phyloP scores from a whole-genome alignment of 1,284 basidiomycete genomes.

The Bondarzewia mesenterica region DNA sequence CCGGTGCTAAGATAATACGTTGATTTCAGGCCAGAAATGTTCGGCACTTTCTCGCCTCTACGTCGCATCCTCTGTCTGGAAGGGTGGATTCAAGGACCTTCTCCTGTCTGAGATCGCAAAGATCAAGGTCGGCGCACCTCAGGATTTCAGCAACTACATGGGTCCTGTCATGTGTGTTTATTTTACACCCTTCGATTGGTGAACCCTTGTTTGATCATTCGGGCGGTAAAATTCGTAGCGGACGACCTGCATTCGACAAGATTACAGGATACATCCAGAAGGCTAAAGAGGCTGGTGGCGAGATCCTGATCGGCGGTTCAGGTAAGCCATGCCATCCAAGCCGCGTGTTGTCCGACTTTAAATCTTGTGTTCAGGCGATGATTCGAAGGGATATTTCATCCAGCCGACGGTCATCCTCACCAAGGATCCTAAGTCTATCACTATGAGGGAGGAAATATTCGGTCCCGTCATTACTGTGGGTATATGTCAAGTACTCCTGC shows the following conservation, averaged over 20 bases:
- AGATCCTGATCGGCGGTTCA: slow-evolving; percentile 81
- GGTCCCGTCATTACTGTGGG: slow-evolving; percentile 90
- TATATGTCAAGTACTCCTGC: slow-evolving; percentile 6
- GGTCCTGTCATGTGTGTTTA: slow-evolving; percentile 86
- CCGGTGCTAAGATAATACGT: background rate
- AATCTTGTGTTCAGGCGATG: slow-evolving; percentile 55
- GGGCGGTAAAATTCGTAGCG: slow-evolving; percentile 32
- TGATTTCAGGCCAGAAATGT: slow-evolving; percentile 82
- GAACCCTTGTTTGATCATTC: background rate
- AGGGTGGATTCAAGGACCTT: slow-evolving; percentile 79
- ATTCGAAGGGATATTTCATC: slow-evolving; percentile 90
- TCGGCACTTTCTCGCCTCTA: slow-evolving; percentile 91
- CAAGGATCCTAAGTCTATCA: slow-evolving; percentile 85
- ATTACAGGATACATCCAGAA: slow-evolving; percentile 81
- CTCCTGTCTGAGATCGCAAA: slow-evolving; percentile 70
- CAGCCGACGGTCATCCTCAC: slow-evolving; percentile 94
- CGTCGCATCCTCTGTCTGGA: slow-evolving; percentile 84
- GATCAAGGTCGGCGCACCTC: slow-evolving; percentile 79
- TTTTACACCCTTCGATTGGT: background rate
- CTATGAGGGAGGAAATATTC: slow-evolving; percentile 95
- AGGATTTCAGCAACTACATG: slow-evolving; percentile 84
- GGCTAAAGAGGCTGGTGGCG: slow-evolving; percentile 84
- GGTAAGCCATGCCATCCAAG: slow-evolving; percentile 32
- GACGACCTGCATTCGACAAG: slow-evolving; percentile 82
- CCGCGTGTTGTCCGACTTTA: background rate